Base-by-base conservation (phyloP, 192 early-diverging fungal species). In the Coemansia brasiliensis region DNA sequence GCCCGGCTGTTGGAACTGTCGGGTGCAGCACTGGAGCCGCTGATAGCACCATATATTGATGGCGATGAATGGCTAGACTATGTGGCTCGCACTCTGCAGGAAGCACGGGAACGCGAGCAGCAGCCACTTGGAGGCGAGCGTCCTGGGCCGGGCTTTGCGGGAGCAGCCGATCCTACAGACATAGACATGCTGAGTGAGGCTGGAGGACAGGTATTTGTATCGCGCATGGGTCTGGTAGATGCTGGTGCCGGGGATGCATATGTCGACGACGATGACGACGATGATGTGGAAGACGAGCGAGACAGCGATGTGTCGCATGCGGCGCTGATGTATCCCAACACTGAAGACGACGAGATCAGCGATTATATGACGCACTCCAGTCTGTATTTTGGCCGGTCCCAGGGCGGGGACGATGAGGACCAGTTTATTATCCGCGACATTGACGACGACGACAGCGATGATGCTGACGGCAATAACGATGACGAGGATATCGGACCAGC, bases 1-100 rank as follows among this genome's bases (percentile, higher is more conserved):
- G 86, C 89, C 46, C 92, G 95, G 59, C 64, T 98, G 25, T 70
- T 95, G 39, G 95, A 98, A 57, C 85, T 91, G 17, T 82, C 66
- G 0, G 65, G 67, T 1, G 67, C 80, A 0, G 63, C 68, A 5
- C 61, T 82, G 6, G 61, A 74, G 65, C 67, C 76, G 32, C 65
- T 78, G 27, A 70, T 82, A 38, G 40, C 61, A 2, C 70, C 72
- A 16, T 74, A 48, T 51, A 69, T 82, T 10, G 67, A 82, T 32
- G 74, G 63, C 25, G 69, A 78, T 37, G 74, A 77, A 58, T 78
- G 74, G 80, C 53, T 70, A 2, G 80, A 82, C 40, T 82, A 73
- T 22, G 74, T 74, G 1, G 67, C 64, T 2, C 55, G 67, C 25
- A 64, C 75, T 7, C 56, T 72, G 52, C 70, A 74, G 43, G 69